Percentiles rank a stretch among this genome's conserved stretches.
Conservation (phyloP, 345 rosid species). For the Eucalyptus caleyi region DNA sequence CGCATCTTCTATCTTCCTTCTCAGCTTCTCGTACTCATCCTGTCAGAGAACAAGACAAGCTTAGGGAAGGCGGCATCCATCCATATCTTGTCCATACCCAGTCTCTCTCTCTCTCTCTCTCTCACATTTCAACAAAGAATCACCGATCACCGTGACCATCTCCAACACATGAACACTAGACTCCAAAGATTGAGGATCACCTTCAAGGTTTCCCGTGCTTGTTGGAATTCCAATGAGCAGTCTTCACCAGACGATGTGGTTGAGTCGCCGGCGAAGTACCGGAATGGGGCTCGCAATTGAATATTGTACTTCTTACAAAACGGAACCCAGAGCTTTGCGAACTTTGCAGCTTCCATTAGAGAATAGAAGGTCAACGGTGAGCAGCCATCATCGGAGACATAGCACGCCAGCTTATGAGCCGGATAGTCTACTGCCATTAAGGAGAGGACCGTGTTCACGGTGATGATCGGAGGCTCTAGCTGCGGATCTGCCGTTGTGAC, state of each 20-base stretch:
- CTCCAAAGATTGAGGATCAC: neutral
- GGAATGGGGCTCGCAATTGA: constrained; percentile 55
- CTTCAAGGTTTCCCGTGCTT: constrained; percentile 36
- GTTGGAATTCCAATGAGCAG: constrained; percentile 20
- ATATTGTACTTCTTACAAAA: constrained; percentile 53
- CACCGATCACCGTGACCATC: neutral
- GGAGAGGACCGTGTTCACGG: constrained; percentile 39
- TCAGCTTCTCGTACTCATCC: constrained; percentile 39
- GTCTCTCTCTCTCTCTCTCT: neutral
- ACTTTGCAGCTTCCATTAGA: constrained; percentile 42
- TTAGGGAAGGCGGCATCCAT: neutral
- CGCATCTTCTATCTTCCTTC: constrained; percentile 23
- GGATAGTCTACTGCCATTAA: constrained; percentile 51
- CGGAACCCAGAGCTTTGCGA: constrained; percentile 65
- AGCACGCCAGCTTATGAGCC: constrained; percentile 34
- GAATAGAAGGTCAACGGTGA: constrained; percentile 48
- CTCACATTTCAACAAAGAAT: neutral
- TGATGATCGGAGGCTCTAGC: constrained; percentile 32
- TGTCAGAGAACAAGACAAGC: neutral
- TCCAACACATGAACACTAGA: neutral
- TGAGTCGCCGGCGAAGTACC: constrained; percentile 19
- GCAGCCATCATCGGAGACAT: constrained; percentile 47
- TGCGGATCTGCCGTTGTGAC: constrained; percentile 38
- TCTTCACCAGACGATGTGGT: neutral
- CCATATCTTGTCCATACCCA: neutral